These are phyloP conservation scores for Byssothecium circinans DNA, from an alignment of 2,329 filamentous ascomycete species.

Conservation along the genomic window DNA sequence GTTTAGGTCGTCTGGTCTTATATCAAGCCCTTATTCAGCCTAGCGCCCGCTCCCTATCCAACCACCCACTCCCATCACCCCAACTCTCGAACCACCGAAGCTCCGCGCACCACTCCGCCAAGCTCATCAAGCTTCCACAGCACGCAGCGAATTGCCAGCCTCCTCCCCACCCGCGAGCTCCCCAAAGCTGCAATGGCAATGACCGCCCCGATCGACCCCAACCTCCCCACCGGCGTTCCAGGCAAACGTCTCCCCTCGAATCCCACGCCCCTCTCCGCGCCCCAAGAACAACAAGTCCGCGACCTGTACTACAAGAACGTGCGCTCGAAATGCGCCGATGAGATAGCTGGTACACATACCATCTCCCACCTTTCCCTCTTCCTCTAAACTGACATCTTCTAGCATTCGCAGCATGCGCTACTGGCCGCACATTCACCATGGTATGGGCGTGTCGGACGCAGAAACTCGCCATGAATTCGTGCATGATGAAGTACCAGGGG, in stretches of 20 bases:
- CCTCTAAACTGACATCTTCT: constrained; percentile 1
- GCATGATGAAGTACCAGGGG: constrained; percentile 87
- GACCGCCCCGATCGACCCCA: constrained; percentile 13
- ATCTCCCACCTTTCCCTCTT: background rate
- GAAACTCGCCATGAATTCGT: constrained; percentile 86
- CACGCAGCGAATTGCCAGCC: background rate
- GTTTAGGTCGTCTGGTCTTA: background rate
- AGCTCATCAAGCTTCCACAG: background rate
- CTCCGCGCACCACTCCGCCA: constrained; percentile 9
- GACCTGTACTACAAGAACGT: constrained; percentile 78
- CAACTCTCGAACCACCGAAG: constrained; percentile 33
- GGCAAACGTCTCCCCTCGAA: constrained; percentile 27
- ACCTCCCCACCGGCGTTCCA: constrained; percentile 19
- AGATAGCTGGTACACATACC: constrained; percentile 49
- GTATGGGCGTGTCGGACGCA: constrained; percentile 82
- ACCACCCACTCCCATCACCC: constrained; percentile 59
- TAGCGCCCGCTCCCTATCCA: constrained; percentile 73
- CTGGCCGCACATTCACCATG: constrained; percentile 81
- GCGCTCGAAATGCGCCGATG: constrained; percentile 74
- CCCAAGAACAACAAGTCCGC: constrained; percentile 68
- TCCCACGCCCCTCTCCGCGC: constrained; percentile 74
- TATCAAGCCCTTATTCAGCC: background rate
- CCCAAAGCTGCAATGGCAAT: constrained; percentile 18
- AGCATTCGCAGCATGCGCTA: constrained; percentile 92
- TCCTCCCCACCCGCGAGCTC: constrained; percentile 1